phyloP scores from a whole-genome alignment of 2,329 filamentous ascomycete genomes.

The Endoconidiophora polonica region DNA sequence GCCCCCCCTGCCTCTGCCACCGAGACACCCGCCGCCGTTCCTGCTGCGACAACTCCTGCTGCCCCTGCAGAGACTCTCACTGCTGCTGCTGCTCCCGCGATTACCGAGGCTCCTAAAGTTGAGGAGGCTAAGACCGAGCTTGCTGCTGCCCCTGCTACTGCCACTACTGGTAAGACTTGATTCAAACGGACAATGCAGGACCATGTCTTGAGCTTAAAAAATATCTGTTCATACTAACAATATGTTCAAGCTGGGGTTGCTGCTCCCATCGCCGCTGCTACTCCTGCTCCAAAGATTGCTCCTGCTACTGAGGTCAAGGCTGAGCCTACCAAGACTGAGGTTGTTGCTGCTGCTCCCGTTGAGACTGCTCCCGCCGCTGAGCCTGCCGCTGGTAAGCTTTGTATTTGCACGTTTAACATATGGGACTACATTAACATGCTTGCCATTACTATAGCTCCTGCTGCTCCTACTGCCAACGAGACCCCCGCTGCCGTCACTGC shows the following conservation, averaged over 20 bases:
- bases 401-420: constrained; percentile 10
- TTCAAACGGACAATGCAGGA: too few species aligned
- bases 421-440: background rate
- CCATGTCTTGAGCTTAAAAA: background rate
- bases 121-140: background rate
- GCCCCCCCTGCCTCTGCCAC: constrained; percentile 14
- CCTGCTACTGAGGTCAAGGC: constrained; percentile 17
- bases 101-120: background rate
- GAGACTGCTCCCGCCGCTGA: constrained; percentile 8
- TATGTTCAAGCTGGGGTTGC: background rate
- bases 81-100: background rate
- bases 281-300: constrained; percentile 18
- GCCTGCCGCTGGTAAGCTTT: constrained; percentile 9
- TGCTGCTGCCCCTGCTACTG: background rate
- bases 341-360: background rate
- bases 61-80: background rate
- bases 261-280: constrained; percentile 8
- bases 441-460: background rate
- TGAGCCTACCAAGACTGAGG: constrained; percentile 17
- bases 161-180: background rate
- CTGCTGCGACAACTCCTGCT: background rate
- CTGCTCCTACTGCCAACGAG: background rate
- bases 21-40: constrained; percentile 13
- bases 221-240: background rate
- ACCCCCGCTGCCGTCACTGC: background rate